Base-by-base conservation (phyloP, 768 basidiomycete species). In the Butyriboletus loyo region DNA sequence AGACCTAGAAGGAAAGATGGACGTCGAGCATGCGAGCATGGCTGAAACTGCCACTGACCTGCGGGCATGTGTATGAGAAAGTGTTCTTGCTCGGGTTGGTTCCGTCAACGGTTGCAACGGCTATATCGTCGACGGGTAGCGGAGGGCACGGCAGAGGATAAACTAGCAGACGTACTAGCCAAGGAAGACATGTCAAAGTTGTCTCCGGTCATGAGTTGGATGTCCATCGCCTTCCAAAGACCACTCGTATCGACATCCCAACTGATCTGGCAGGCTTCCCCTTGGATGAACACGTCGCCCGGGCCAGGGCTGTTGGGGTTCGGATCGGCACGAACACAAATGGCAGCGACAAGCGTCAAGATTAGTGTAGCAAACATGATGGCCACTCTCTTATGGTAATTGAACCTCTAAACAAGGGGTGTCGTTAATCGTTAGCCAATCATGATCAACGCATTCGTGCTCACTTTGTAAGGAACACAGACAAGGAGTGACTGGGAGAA, bases 151-250 rank as follows among this genome's bases (percentile, higher is more conserved):
- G 31, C 45, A 15, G 42, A 22, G 27, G 44, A 34, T 7, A 11
- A 34, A 32, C 17, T 48, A 30, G n/a, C n/a, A n/a, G 11, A 74
- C 84, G 53, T 56, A 89, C 87, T 82, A 13, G 83, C 81, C 51
- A 92, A 57, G 59, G 76, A 79, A 36, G 82, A 63, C 89, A 92
- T 92, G 35, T 76, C 56, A 46, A 77, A 69, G 72, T 93, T 92
- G 63, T 77, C 65, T 5, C 90, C 91, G 1, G 86, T 84, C 89
- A 89, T 92, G 66, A 92, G 79, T 66, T 89, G 74, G 51, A 93
- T 87, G 55, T 76, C 71, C 83, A 87, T 89, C 54, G 73, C 66
- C 64, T 79, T 83, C 91, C 91, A 93, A 15, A 55, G 57, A 21
- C 83, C 82, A 14, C 78, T 77, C 6, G 69, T 51, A 62, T 90